Percentiles rank a stretch among this genome's conserved stretches.
phyloP scores from a whole-genome alignment of 352 stramenopile genomes.

The Phytophthora palmivora region DNA sequence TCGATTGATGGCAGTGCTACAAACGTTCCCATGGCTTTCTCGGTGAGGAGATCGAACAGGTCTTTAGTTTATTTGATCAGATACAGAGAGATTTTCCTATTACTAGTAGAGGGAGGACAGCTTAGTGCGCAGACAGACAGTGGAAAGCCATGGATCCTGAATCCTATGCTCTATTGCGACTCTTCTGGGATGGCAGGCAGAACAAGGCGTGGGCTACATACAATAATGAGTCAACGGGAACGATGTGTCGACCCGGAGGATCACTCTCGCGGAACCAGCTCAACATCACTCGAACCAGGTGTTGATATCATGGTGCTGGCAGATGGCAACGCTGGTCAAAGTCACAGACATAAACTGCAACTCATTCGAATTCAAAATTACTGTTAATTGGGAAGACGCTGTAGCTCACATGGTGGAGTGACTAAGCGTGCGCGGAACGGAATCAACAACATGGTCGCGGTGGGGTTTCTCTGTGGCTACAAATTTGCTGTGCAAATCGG shows the following conservation, averaged over 20 bases:
- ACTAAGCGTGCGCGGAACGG: no score
- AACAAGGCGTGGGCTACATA: background rate
- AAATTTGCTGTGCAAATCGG: background rate
- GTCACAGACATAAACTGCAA: no score
- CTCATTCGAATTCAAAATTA: no score
- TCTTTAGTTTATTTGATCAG: constrained; percentile 2
- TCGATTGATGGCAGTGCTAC: constrained; percentile 17
- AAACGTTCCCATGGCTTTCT: no score
- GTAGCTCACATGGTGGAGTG: no score
- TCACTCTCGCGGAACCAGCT: background rate
- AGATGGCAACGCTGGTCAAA: background rate
- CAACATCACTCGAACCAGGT: constrained; percentile 1
- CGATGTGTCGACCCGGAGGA: constrained; percentile 8
- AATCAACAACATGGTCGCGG: no score
- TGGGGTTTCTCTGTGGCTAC: no score
- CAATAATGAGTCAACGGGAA: constrained; percentile 7
- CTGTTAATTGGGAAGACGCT: no score
- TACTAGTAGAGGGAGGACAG: no score
- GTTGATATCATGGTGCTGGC: background rate
- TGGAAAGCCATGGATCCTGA: no score
- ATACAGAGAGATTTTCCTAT: background rate
- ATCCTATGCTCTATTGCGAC: no score
- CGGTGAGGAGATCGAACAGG: background rate
- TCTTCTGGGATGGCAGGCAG: constrained; percentile 5
- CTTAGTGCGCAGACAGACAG: no score